A percentile compares a stretch with the other conserved stretches of the same genome.
Evolutionary conservation across 148 eudicot genomes (phyloP).

Genomic region (Dianthus caryophyllus): DNA sequence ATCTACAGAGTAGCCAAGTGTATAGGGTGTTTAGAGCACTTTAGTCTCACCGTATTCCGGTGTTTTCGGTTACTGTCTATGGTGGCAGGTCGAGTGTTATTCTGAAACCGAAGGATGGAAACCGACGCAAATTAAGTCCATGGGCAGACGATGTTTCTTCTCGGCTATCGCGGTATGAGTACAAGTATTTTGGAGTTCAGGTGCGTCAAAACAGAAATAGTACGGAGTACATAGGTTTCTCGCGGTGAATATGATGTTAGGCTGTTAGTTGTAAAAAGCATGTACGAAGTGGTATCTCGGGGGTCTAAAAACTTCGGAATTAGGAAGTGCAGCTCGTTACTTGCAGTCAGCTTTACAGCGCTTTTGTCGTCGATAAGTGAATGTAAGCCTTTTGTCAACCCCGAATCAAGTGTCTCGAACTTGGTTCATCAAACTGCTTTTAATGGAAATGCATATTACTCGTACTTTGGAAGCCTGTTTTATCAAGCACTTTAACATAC

Average conservation of each 20-base stretch:
- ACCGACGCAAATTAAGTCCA: slow-evolving; percentile 30
- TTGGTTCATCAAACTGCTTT: no score
- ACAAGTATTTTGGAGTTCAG: neutral
- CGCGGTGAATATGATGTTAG: neutral
- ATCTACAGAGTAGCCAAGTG: neutral
- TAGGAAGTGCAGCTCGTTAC: neutral
- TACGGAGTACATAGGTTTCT: neutral
- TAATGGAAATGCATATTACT: no score
- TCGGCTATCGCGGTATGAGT: slow-evolving; percentile 37
- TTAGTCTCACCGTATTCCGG: neutral
- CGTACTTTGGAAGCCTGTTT: no score
- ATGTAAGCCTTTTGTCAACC: no score
- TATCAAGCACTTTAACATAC: neutral
- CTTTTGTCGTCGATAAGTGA: no score
- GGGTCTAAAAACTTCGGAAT: neutral
- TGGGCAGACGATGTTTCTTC: slow-evolving; percentile 65
- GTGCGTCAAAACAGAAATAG: neutral
- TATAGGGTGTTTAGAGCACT: neutral
- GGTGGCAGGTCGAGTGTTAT: slow-evolving; percentile 63
- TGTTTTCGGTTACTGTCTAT: neutral
- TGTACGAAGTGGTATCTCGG: neutral
- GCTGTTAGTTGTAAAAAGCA: neutral
- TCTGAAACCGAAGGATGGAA: slow-evolving; percentile 65
- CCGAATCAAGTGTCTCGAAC: no score
- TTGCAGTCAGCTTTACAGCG: no score